Conservation (phyloP, 441 rosid species). For the Brassica hybrid region DNA sequence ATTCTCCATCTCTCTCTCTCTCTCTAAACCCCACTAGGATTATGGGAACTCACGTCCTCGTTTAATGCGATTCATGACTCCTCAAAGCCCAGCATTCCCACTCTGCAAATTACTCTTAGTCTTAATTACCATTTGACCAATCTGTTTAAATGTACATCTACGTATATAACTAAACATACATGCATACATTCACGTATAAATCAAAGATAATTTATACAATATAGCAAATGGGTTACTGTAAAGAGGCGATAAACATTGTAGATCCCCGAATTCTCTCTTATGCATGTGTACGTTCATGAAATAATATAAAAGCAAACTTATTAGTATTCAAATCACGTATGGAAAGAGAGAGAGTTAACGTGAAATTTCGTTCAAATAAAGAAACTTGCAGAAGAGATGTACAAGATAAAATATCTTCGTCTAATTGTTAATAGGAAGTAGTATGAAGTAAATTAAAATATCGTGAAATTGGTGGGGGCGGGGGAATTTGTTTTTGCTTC, state of each 20-base stretch:
- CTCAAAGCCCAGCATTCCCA: constrained; percentile 99
- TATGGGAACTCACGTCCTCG: constrained; percentile 98
- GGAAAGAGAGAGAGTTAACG: constrained; percentile 39
- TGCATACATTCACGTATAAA: constrained; percentile 4
- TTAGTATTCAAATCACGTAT: constrained; percentile 47
- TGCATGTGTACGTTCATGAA: constrained; percentile 73
- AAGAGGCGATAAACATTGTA: constrained; percentile 35
- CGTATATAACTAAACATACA: constrained; percentile 3
- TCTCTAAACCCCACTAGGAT: constrained; percentile 61
- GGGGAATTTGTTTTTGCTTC: constrained; percentile 48
- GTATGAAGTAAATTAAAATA: background rate
- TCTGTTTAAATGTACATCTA: constrained; percentile 14
- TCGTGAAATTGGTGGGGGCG: constrained; percentile 5
- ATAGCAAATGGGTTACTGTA: constrained; percentile 13
- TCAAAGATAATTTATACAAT: constrained; percentile 20
- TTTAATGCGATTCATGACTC: constrained; percentile 75
- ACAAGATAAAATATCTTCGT: constrained; percentile 16
- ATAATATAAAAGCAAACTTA: constrained; percentile 51
- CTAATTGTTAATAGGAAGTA: constrained; percentile 8
- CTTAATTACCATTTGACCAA: constrained; percentile 56
- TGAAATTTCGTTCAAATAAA: constrained; percentile 42
- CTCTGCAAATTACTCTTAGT: constrained; percentile 64
- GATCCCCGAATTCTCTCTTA: constrained; percentile 84
- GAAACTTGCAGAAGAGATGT: constrained; percentile 13
- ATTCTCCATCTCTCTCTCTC: constrained; percentile 1